Evolutionary conservation across 257 asterid species (phyloP).

Genomic region (Ilex asprella): DNA sequence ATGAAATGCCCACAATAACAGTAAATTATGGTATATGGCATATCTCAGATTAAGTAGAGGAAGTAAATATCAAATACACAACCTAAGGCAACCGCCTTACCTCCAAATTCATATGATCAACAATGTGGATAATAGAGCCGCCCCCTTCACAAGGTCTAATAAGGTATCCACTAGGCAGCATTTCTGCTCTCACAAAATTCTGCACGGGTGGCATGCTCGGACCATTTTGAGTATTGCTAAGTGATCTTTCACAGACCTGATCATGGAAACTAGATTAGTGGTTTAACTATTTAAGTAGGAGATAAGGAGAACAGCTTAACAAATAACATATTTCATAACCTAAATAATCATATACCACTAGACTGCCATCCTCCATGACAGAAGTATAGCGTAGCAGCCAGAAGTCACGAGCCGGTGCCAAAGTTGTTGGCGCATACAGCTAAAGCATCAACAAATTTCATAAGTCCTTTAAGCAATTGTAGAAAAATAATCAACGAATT

Average conservation of each 20-base stretch:
- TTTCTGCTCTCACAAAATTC: slow-evolving; percentile 81
- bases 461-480: not conserved
- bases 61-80: not conserved
- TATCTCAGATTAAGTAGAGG: not conserved
- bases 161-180: slow-evolving; percentile 83
- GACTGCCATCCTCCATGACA: slow-evolving; percentile 83
- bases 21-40: not conserved
- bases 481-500: not conserved
- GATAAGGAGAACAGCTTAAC: not conserved
- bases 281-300: not conserved
- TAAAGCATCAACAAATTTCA: slow-evolving; percentile 13
- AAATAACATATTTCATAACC: no score
- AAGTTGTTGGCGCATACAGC: slow-evolving; percentile 86
- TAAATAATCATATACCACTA: slow-evolving; percentile 47
- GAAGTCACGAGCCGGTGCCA: slow-evolving; percentile 95
- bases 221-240: slow-evolving; percentile 75
- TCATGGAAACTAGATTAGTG: slow-evolving; percentile 3
- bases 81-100: slow-evolving; percentile 20
- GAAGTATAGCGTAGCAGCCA: slow-evolving; percentile 82
- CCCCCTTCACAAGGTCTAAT: slow-evolving; percentile 93
- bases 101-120: slow-evolving; percentile 85
- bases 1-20: not conserved
- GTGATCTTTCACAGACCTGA: slow-evolving; percentile 88
- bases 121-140: slow-evolving; percentile 84
- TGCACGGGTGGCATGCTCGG: slow-evolving; percentile 83